A percentile compares a stretch with the other conserved stretches of the same genome.
Conservation (phyloP, 2,329 filamentous ascomycete species). For the Colletotrichum filicis region DNA sequence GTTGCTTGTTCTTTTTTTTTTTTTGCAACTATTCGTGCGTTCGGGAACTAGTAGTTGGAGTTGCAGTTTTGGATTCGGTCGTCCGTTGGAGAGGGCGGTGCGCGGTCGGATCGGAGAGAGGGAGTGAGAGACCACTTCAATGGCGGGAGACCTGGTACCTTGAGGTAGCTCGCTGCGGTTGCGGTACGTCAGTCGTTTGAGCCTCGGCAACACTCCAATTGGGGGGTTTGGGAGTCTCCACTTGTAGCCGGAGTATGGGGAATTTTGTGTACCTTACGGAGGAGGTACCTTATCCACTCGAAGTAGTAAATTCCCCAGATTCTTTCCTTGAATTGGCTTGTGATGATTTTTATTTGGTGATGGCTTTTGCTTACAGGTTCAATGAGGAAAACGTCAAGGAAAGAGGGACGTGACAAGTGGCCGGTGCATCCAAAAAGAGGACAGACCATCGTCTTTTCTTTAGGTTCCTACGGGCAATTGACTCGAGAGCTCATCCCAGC, state of each 20-base stretch:
- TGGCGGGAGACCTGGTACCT: too few species aligned
- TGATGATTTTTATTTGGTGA: background rate
- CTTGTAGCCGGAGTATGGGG: constrained; percentile 12
- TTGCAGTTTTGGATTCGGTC: background rate
- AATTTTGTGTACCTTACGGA: background rate
- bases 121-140: background rate
- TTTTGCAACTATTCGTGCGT: background rate
- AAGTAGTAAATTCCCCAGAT: background rate
- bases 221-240: background rate
- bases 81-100: constrained; percentile 20
- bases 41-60: background rate
- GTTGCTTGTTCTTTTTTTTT: background rate
- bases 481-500: constrained; percentile 20
- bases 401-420: background rate
- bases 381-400: too few species aligned
- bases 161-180: background rate
- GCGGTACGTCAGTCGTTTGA: constrained; percentile 30
- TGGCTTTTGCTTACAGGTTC: too few species aligned
- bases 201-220: constrained; percentile 22
- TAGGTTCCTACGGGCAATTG: background rate
- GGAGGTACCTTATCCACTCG: background rate
- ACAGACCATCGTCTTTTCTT: background rate
- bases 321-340: background rate
- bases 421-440: background rate
- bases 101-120: background rate